Percentiles rank a stretch among this genome's conserved stretches.
Evolutionary conservation across 108 stramenopile species (phyloP).

Genomic region (Fragilaria radians): DNA sequence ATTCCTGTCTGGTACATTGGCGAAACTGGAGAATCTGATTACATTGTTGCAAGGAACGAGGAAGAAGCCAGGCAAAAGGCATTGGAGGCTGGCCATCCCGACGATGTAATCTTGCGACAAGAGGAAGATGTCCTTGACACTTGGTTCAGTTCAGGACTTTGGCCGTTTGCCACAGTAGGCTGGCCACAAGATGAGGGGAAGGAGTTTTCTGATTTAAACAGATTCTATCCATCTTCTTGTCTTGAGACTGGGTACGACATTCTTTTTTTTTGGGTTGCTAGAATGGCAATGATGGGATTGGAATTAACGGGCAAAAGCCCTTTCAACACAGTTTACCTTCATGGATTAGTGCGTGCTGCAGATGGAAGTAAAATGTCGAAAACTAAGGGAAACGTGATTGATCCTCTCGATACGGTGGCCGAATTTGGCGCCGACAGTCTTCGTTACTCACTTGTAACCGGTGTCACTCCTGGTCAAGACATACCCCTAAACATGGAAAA

Average conservation of each 20-base stretch:
- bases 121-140: constrained; percentile 96
- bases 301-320: constrained; percentile 88
- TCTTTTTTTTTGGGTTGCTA: constrained; percentile 99
- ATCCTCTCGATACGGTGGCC: constrained; percentile 94
- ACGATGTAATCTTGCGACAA: constrained; percentile 70
- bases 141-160: constrained; percentile 97
- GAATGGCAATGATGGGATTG: constrained; percentile 98
- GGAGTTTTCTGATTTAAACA: constrained; percentile 58
- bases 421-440: constrained; percentile 90
- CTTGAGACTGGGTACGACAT: constrained; percentile 99
- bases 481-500: constrained; percentile 91
- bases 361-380: constrained; percentile 98
- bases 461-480: constrained; percentile 94
- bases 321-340: constrained; percentile 90
- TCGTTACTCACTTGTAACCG: constrained; percentile 90
- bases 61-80: constrained; percentile 79
- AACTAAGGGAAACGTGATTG: constrained; percentile 98
- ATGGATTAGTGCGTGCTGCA: constrained; percentile 93
- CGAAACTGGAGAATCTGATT: constrained; percentile 61
- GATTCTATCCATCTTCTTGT: constrained; percentile 91
- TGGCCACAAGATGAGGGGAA: constrained; percentile 78
- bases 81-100: constrained; percentile 43
- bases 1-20: constrained; percentile 94
- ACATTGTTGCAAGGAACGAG: constrained; percentile 83
- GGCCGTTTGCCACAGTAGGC: constrained; percentile 96